These are phyloP conservation scores for Saccharum hybrid DNA, from an alignment of 202 grass and related monocot genomes.

Conservation along the genomic window DNA sequence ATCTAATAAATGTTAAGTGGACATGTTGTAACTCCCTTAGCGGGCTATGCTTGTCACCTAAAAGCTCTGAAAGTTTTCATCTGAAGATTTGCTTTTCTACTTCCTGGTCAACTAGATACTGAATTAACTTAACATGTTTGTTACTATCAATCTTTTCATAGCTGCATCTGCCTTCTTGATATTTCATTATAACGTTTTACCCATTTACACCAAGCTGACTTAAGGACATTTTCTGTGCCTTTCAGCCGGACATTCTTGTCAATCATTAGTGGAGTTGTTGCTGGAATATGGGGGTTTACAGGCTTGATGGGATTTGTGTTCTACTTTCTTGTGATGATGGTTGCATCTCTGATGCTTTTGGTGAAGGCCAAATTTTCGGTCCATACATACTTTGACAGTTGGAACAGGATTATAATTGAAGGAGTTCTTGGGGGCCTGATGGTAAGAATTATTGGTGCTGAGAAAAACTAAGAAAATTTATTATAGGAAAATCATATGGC, in stretches of 20 bases:
- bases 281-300: conserved; percentile 85
- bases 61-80: conserved; percentile 19
- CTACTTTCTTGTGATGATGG: conserved; percentile 79
- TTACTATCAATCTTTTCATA: not conserved
- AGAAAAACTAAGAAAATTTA: not conserved
- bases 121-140: not conserved
- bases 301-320: conserved; percentile 78
- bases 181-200: not conserved
- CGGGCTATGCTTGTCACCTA: not conserved
- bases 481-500: not conserved
- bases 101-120: conserved; percentile 4
- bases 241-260: conserved; percentile 86
- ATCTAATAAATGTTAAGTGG: conserved; percentile 13
- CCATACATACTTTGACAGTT: conserved; percentile 72
- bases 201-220: conserved; percentile 7
- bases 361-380: conserved; percentile 77
- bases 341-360: conserved; percentile 60
- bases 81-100: not conserved
- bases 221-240: conserved; percentile 14
- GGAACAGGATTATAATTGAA: conserved; percentile 83
- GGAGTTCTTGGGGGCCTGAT: conserved; percentile 86
- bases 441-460: conserved; percentile 54
- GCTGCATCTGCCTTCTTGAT: not conserved
- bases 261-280: conserved; percentile 89
- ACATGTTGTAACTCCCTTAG: not conserved